A percentile compares a stretch with the other conserved stretches of the same genome.
These are phyloP conservation scores for Pseudohyphozyma bogoriensis DNA, from an alignment of 768 basidiomycete genomes.

Conservation along the genomic window DNA sequence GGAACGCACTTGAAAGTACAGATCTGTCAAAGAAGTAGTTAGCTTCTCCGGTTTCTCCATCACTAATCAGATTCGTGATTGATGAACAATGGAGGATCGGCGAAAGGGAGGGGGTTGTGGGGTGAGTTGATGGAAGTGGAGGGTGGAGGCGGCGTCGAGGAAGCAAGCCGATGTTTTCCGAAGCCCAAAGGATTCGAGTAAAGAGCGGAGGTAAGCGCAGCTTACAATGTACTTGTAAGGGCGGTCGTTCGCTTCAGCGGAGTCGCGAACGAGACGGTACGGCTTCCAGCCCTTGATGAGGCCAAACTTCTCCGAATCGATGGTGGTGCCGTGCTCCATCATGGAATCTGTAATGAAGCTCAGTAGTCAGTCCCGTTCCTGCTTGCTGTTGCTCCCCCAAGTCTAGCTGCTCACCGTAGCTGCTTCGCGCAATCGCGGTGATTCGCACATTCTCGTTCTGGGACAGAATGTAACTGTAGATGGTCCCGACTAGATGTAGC, in stretches of 20 bases:
- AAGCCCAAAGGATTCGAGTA: no score
- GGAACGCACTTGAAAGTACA: slow-evolving; percentile 63
- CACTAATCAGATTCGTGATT: background rate
- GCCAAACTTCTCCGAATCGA: slow-evolving; percentile 55
- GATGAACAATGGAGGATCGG: background rate
- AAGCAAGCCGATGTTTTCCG: no score
- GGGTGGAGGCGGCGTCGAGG: background rate
- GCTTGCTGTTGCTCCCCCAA: no score
- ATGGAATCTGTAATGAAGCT: no score
- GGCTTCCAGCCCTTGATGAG: slow-evolving; percentile 53
- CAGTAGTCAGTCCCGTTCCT: no score
- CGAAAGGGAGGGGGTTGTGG: background rate
- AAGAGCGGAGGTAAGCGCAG: background rate
- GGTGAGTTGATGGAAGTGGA: background rate
- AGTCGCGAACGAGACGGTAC: slow-evolving; percentile 50
- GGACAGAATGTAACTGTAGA: slow-evolving; percentile 44
- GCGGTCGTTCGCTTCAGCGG: slow-evolving; percentile 52
- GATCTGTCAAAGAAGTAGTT: no score
- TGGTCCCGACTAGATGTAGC: slow-evolving; percentile 12
- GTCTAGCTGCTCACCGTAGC: no score
- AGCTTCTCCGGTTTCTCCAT: no score
- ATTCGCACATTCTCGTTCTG: slow-evolving; percentile 53
- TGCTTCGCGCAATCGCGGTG: slow-evolving; percentile 63
- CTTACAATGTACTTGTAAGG: slow-evolving; percentile 51
- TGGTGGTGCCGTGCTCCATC: slow-evolving; percentile 48